Evolutionary conservation across 805 yeast species (phyloP), one percentile per base, ranked within the genome.

Genomic region (Candida andamanensis): DNA sequence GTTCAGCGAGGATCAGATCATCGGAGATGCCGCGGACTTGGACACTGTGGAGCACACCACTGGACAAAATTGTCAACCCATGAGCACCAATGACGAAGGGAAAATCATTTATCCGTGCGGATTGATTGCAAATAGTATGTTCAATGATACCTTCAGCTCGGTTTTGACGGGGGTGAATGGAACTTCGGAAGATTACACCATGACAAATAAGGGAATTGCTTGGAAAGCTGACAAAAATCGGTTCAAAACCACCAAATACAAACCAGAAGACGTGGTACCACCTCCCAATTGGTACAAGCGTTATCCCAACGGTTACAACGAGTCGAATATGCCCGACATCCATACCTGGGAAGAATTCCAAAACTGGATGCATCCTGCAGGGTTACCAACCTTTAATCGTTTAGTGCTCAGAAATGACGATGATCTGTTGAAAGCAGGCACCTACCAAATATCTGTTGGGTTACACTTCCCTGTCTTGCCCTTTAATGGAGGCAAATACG

Each of bases 61-160:
- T n/a, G 72, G 72, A 3, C 64, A 60, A 39, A 66, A 66, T 46
- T 66, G 72, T 42, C 49, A 63, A 43, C 72, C 72, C 10, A 56
- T 66, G 36, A 51, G 63, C 6, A 32, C 43, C 1, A 53, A 63
- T 37, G 31, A 49, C 2, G 40, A 60, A 17, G 80, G 80, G 11
- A 73, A 58, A 56, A 71, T 62, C 31, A 70, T 71, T 40, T 84
- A 84, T 49, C 95, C 95, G 10, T 84, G 95, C 58, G 95, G 95
- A 1, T 63, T 84, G 38, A 83, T 84, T 49, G 92, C 95, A 12
- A 84, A 84, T 53, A 74, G 89, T 7, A 45, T 81, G 45, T 84
- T 83, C 59, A 84, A 84, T 54, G 95, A 84, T 48, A 81, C 92
- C 0, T 80, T 40, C 33, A 23, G 47, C 12, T 29, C 46, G 8